Conservation (phyloP, 2,329 filamentous ascomycete species). For the Aureobasidium namibiae region DNA sequence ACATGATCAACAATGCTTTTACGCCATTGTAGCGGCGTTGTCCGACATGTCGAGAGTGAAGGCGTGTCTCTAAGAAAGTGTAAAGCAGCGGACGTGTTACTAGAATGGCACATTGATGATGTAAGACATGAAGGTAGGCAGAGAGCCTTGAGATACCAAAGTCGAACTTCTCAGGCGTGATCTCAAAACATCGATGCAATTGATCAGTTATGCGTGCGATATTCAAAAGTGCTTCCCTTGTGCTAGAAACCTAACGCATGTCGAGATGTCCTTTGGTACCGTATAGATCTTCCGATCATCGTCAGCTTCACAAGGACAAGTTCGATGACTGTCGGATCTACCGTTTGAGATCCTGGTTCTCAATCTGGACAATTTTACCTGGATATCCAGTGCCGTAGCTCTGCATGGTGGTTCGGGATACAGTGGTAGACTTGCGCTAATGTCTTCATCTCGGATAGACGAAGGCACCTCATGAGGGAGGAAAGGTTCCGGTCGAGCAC, state of each 20-base stretch:
- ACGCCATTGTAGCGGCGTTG: background rate
- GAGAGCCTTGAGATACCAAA: constrained; percentile 18
- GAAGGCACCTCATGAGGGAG: constrained; percentile 46
- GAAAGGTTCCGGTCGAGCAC: constrained; percentile 47
- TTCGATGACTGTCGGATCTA: too few species aligned
- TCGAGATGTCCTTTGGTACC: background rate
- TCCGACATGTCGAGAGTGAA: background rate
- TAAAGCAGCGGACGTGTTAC: constrained; percentile 35
- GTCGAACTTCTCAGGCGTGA: constrained; percentile 5
- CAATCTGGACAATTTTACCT: background rate
- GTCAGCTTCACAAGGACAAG: background rate
- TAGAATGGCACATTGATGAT: constrained; percentile 19
- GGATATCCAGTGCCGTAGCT: background rate
- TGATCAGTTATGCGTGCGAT: background rate
- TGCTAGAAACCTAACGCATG: background rate
- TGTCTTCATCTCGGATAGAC: constrained; percentile 43
- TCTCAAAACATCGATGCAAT: constrained; percentile 14
- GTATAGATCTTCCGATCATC: background rate
- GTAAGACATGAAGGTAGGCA: constrained; percentile 19
- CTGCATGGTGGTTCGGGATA: constrained; percentile 24
- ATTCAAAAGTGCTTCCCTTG: background rate
- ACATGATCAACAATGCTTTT: background rate
- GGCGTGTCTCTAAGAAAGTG: constrained; percentile 24
- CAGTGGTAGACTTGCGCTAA: constrained; percentile 39
- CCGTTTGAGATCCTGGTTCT: background rate